Evolutionary conservation across 1,284 basidiomycete species (phyloP).

Genomic region (Ceratobasidium sp.): DNA sequence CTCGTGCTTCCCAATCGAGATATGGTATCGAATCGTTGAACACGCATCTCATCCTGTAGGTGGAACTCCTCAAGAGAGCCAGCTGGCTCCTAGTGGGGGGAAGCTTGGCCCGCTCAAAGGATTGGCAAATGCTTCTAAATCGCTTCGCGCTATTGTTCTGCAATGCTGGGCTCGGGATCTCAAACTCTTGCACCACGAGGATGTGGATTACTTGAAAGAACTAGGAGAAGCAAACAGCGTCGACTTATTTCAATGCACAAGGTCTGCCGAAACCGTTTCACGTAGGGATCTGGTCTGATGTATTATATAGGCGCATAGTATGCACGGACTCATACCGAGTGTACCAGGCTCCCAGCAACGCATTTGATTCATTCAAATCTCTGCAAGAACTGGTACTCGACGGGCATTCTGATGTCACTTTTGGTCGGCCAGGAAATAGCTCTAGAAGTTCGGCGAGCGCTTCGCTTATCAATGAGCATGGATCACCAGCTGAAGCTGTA

Average conservation of each 20-base stretch:
- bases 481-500: no score
- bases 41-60: no score
- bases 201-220: neutral
- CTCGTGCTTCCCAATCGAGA: neutral
- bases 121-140: conserved; percentile 5
- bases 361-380: neutral
- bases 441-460: neutral
- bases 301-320: conserved; percentile 9
- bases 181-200: neutral
- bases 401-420: conserved; percentile 34
- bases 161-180: conserved; percentile 12
- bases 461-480: no score
- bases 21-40: conserved; percentile 1
- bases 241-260: neutral
- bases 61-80: neutral
- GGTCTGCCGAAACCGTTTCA: no score
- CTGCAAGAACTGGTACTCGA: conserved; percentile 15
- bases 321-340: conserved; percentile 1
- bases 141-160: neutral
- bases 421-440: neutral
- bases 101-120: neutral
- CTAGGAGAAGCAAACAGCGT: neutral
- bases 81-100: neutral
- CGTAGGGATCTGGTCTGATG: no score
- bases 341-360: neutral